Evolutionary conservation across 2,329 filamentous ascomycete genomes (phyloP), one percentile per base, ranked within the genome.

Genomic region (Didymella lethalis): DNA sequence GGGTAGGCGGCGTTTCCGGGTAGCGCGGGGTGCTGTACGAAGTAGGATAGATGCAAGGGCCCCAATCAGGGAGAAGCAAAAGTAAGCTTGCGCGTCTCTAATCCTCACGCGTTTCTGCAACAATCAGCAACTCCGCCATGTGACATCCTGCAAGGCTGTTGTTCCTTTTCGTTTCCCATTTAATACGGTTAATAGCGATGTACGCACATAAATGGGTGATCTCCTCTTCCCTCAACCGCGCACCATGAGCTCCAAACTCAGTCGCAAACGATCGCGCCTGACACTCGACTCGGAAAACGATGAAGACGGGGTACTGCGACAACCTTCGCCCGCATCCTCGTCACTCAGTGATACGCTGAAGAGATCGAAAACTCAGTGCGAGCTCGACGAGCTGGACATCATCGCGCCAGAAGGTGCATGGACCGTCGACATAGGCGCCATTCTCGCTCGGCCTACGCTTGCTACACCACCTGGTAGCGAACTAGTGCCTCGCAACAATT

Each of bases 371-470:
- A 77, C 74, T 2, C 68, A 74, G 48, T 69, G 69, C 49, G 76
- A 77, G 18, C 52, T 78, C 44, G 76, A 78, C 34, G 72, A 73
- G 55, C 60, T 78, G 46, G 67, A 67, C 23, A 64, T 77, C 1
- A 64, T 75, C 11, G 50, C 59, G 3, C 60, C 64, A 0, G 61
- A 63, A 8, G 67, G 75, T 6, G 73, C 76, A 7, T 77, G 75
- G 75, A 62, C 41, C 7, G 62, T 78, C 23, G 73, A 77, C 48
- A 57, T 74, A 29, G 63, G 66, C 34, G 64, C 69, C 29, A 71
- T 77, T 18, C 59, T 77, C 29, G 63, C 66, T 12, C 73, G 71
- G 51, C 63, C 62, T n/a, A 68, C 66, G 31, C 57, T 75, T 28
- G 54, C 64, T 16, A 44, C 52, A 7, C 62, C 66, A 31, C 51